These are phyloP conservation scores for Auricularia auricula-judae DNA, from an alignment of 768 basidiomycete genomes.

Conservation along the genomic window DNA sequence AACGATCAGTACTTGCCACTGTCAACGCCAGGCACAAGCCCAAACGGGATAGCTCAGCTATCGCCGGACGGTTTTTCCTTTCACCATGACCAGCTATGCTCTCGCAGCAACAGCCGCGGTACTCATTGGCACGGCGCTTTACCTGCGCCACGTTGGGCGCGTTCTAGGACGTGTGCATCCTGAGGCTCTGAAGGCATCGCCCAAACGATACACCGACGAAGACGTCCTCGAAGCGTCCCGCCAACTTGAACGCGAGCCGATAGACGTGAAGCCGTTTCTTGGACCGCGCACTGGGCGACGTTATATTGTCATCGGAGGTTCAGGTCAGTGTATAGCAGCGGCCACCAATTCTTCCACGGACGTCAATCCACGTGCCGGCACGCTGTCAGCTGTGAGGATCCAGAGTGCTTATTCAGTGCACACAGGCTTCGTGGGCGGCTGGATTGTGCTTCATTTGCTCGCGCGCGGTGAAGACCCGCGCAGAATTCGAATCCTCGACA, in stretches of 20 bases:
- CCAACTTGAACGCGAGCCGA: neutral
- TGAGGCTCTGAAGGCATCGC: constrained; percentile 37
- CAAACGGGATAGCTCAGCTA: neutral
- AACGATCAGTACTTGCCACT: too few relatives aligned
- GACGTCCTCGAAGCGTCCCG: constrained; percentile 22
- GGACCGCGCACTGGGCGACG: constrained; percentile 43
- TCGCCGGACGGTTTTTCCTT: neutral
- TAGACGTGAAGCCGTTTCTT: neutral
- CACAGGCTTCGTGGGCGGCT: constrained; percentile 66
- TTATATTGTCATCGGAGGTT: constrained; percentile 71
- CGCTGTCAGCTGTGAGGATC: too few relatives aligned
- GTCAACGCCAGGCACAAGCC: neutral
- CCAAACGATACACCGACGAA: constrained; percentile 36
- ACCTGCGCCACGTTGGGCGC: constrained; percentile 41
- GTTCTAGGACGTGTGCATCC: constrained; percentile 40
- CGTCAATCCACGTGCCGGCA: too few relatives aligned
- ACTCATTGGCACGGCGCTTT: constrained; percentile 15
- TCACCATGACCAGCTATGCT: neutral
- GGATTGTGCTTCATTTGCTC: constrained; percentile 60
- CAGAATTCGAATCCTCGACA: constrained; percentile 55
- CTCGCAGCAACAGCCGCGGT: neutral
- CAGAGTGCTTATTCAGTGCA: neutral
- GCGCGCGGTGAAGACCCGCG: constrained; percentile 60
- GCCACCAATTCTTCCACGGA: neutral
- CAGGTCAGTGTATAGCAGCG: constrained; percentile 21